Evolutionary conservation across 305 asterid species (phyloP), one percentile per base, ranked within the genome.

Genomic region (Solanum hybrid): DNA sequence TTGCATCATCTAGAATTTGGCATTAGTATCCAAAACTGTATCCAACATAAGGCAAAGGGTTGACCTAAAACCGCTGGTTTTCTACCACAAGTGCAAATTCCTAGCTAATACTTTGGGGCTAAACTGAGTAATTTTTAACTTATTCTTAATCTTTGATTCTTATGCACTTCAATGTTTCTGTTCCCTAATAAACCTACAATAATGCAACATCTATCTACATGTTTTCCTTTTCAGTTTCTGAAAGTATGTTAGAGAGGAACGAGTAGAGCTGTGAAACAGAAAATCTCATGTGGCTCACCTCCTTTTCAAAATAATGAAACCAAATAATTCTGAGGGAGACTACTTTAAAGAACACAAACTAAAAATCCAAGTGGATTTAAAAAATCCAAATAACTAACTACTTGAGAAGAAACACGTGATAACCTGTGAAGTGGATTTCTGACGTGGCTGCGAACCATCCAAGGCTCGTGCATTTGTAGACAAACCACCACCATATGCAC

Each of bases 351-450:
- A 83, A 31, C 87, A 83, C 37, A 17, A 61, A 51, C 34, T 51
- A 57, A 84, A 51, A 9, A 84, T 51, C 1, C 41, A 84, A 51
- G 39, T 10, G 41, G 41, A 32, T 29, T 83, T 84, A 20, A 6
- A 31, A 17, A 20, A 17, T 31, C 88, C 41, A 84, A 84, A 84
- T 31, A 51, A 79, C 31, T 29, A 89, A 86, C 88, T 65, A 57
- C 34, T 86, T 65, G 82, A 91, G 89, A 14, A 65, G 37, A 87
- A 70, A 79, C 27, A 34, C 7, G 27, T 76, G 26, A 88, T 45
- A 92, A 96, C 98, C 98, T 95, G 96, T 88, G 87, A 91, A 90
- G 87, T 89, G 73, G 92, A 79, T 93, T 91, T 95, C 92, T 90
- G 97, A 29, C 93, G 93, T 51, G 92, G 91, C 70, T 91, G 94